Evolutionary conservation across 805 yeast genomes (phyloP), one percentile per base, ranked within the genome.

Genomic region (Pachysolen tannophilus): DNA sequence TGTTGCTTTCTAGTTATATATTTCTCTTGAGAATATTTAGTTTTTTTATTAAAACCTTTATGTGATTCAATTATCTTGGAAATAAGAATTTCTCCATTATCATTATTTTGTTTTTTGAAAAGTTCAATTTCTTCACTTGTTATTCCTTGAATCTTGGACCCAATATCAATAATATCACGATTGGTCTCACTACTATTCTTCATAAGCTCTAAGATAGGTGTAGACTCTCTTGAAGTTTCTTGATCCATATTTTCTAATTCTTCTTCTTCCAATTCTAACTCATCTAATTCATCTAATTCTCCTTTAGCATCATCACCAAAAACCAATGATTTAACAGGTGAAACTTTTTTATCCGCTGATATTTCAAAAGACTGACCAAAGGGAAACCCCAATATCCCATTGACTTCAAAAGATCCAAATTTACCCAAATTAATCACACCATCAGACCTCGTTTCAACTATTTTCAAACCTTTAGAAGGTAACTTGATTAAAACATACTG

Each of bases 331-430:
- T 59, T 56, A 26, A 77, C 67, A 3, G 82, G 78, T 28, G 55
- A 58, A 9, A 75, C 74, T 20, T 55, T 54, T 33, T 62, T 62
- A 40, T 72, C 76, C 28, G 76, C 84, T 20, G 67, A 50, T 29
- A 90, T 81, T 50, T 90, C 97, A 59, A 88, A 92, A 1, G 94
- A 75, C 45, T 84, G 90, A 2, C 97, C 98, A 49, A 73, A 82
- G 5, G 87, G 82, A 47, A 67, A 78, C 3, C 96, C 97, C 27
- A 90, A 55, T 9, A 90, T 69, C 34, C 74, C 81, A 43, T 78
- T 75, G 3, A 82, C 85, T 20, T 69, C 61, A 53, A 92, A 92
- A 0, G 81, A 65, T 14, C 99, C 99, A 57, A 90, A 92, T 53
- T 92, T 90, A 2, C 98, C 98, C 43, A 92, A 65, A 37, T 76